These are phyloP conservation scores for Mycosarcoma mackinlayi DNA, from an alignment of 1,284 basidiomycete species.

Conservation along the genomic window DNA sequence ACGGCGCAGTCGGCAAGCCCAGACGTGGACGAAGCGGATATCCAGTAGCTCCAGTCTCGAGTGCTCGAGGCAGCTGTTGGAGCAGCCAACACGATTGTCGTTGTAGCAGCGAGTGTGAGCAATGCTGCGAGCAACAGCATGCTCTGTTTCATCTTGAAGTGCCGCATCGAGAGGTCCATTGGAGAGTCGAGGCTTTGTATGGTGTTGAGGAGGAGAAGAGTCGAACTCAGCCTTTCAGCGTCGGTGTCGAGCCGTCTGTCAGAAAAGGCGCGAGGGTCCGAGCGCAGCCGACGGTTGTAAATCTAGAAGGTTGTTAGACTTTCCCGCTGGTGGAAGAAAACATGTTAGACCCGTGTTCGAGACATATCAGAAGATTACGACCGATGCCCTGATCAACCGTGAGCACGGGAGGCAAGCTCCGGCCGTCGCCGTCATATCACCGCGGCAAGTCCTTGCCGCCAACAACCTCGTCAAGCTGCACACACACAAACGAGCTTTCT, in stretches of 20 bases:
- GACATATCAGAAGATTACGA: too few relatives aligned
- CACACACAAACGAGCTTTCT: too few relatives aligned
- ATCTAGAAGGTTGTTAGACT: background rate
- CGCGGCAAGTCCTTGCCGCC: too few relatives aligned
- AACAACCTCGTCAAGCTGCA: too few relatives aligned
- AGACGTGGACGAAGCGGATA: background rate
- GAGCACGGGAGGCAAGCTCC: too few relatives aligned
- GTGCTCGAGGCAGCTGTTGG: background rate
- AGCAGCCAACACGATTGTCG: background rate
- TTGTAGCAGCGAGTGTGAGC: constrained; percentile 2
- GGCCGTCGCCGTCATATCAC: too few relatives aligned
- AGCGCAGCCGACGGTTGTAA: background rate
- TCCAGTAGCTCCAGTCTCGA: constrained; percentile 23
- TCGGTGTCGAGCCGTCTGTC: background rate
- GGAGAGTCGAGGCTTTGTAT: too few relatives aligned
- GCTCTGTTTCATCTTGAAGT: background rate
- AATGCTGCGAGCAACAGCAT: constrained; percentile 1
- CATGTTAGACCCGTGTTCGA: too few relatives aligned
- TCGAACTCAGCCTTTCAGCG: background rate
- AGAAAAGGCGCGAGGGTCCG: background rate
- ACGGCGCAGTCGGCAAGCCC: background rate
- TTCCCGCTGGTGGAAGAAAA: background rate
- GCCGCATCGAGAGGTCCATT: background rate
- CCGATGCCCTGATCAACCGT: too few relatives aligned
- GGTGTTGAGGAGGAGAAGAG: background rate